phyloP scores from a whole-genome alignment of 2,329 filamentous ascomycete species.

The Periconia digitata region DNA sequence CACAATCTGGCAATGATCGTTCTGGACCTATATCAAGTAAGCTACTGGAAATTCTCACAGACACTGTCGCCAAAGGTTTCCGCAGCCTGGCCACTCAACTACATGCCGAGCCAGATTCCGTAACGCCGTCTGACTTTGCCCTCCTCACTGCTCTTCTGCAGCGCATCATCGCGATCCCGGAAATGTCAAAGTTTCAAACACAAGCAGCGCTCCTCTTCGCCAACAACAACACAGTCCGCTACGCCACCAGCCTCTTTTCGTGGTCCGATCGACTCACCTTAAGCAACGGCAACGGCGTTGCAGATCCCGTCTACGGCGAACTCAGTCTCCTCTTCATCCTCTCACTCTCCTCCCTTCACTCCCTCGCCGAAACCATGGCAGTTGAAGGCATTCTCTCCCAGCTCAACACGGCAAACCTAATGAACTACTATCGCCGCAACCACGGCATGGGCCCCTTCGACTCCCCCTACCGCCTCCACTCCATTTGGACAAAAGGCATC shows the following conservation, averaged over 20 bases:
- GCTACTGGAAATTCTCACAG: constrained; percentile 77
- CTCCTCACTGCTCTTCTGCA: constrained; percentile 88
- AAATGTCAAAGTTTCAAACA: constrained; percentile 65
- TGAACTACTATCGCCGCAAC: constrained; percentile 69
- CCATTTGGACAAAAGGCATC: constrained; percentile 86
- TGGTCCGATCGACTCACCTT: constrained; percentile 85
- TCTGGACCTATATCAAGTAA: constrained; percentile 30
- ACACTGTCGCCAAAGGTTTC: constrained; percentile 80
- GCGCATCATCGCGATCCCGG: constrained; percentile 76
- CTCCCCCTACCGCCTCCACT: constrained; percentile 74
- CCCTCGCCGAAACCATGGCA: constrained; percentile 85
- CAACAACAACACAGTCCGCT: constrained; percentile 71
- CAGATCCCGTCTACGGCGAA: constrained; percentile 90
- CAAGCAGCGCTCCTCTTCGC: constrained; percentile 53
- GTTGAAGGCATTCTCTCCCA: constrained; percentile 81
- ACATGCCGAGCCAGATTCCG: constrained; percentile 69
- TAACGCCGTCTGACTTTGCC: constrained; percentile 77
- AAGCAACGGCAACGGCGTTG: constrained; percentile 45
- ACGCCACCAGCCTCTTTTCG: constrained; percentile 84
- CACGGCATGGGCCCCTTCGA: constrained; percentile 79
- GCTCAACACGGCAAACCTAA: constrained; percentile 76
- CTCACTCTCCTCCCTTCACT: constrained; percentile 78
- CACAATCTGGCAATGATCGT: constrained; percentile 47
- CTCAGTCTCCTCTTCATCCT: constrained; percentile 87
- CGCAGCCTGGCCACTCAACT: constrained; percentile 77